phyloP scores from a whole-genome alignment of 78 protist genomes.

The Diacronema lutheri region DNA sequence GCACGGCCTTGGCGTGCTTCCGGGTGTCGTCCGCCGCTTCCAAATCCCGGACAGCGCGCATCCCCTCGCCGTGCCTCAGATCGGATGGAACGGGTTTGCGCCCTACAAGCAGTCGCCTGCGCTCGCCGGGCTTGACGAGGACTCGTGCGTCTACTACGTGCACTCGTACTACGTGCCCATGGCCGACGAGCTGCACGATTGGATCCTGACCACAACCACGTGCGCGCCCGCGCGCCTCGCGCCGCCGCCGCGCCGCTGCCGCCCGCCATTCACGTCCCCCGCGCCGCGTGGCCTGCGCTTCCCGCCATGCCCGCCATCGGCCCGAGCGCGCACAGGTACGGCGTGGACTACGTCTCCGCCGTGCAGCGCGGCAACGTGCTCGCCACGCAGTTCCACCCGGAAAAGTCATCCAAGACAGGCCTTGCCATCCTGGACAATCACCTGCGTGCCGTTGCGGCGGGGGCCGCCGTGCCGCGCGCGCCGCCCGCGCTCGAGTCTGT shows the following conservation, averaged over 20 bases:
- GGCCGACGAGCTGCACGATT: constrained; percentile 5
- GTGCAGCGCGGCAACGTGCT: constrained; percentile 34
- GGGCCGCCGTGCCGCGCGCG: background rate
- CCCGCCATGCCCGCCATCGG: too few relatives aligned
- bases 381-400: constrained; percentile 78
- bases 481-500: background rate
- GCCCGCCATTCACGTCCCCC: too few relatives aligned
- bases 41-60: background rate
- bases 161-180: constrained; percentile 54
- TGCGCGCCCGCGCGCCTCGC: too few relatives aligned
- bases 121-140: background rate
- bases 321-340: too few relatives aligned
- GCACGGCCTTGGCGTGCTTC: constrained; percentile 58
- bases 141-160: constrained; percentile 52
- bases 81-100: constrained; percentile 62
- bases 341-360: constrained; percentile 25
- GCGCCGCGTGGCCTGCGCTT: too few relatives aligned
- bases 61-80: constrained; percentile 68
- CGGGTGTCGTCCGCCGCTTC: constrained; percentile 30
- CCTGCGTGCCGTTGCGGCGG: background rate
- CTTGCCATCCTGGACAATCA: constrained; percentile 6
- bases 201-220: constrained; percentile 1
- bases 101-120: too few relatives aligned
- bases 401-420: constrained; percentile 55
- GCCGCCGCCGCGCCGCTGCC: background rate